Evolutionary conservation across 2,329 filamentous ascomycete species (phyloP).

Genomic region (Periconia macrospinosa): DNA sequence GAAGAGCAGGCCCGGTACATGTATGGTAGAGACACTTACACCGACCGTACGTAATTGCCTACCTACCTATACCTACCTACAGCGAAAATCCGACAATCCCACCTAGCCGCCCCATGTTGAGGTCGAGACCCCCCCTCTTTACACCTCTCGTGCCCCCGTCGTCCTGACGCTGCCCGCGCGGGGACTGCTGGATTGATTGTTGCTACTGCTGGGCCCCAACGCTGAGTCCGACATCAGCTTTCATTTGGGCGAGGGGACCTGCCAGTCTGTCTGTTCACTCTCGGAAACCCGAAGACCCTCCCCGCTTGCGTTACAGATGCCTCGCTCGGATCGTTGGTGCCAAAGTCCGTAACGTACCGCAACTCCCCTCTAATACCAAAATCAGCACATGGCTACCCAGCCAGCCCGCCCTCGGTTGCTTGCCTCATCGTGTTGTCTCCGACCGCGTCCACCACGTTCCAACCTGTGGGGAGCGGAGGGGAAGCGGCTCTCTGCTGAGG

Average conservation of each 20-base stretch:
- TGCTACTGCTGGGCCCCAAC: conserved; percentile 4
- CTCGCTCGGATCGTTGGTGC: conserved; percentile 3
- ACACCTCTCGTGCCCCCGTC: neutral
- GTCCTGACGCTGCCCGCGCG: too few relatives aligned
- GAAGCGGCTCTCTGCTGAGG: conserved; percentile 2
- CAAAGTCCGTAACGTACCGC: conserved; percentile 5
- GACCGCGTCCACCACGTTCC: too few relatives aligned
- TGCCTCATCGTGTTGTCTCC: neutral
- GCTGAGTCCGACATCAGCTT: conserved; percentile 12
- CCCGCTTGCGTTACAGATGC: conserved; percentile 7
- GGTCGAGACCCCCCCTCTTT: conserved; percentile 1
- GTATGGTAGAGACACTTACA: neutral
- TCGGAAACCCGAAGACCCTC: conserved; percentile 5
- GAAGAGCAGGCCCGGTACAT: neutral
- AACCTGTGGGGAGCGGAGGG: neutral
- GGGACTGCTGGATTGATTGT: conserved; percentile 5
- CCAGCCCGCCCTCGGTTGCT: neutral
- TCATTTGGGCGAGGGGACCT: conserved; percentile 1
- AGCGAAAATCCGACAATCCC: neutral
- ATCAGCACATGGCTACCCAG: neutral
- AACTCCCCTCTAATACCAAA: neutral
- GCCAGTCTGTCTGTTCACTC: neutral
- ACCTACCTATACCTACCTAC: neutral
- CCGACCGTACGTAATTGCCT: neutral
- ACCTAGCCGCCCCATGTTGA: conserved; percentile 1